These are phyloP conservation scores for Silene coronaria DNA, from an alignment of 179 eudicot genomes.

Conservation along the genomic window DNA sequence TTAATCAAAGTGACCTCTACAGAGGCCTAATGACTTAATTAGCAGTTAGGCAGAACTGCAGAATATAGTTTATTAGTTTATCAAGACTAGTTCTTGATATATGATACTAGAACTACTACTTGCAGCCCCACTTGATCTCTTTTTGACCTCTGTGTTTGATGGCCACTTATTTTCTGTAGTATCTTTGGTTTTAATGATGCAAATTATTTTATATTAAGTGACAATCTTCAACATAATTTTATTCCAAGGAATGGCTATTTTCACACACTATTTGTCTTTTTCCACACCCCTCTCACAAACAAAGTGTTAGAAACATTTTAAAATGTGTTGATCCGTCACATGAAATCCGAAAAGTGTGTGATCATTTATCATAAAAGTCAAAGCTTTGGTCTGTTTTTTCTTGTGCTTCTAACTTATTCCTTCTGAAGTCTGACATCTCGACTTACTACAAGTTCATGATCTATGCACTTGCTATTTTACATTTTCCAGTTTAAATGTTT, in stretches of 20 bases:
- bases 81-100: conserved; percentile 1
- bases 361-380: conserved; percentile 27
- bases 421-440: conserved; percentile 30
- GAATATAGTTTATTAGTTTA: background rate
- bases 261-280: background rate
- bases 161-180: conserved; percentile 9
- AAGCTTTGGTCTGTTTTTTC: conserved; percentile 28
- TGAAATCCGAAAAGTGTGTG: conserved; percentile 18
- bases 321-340: conserved; percentile 7
- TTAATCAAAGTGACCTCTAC: background rate
- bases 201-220: background rate
- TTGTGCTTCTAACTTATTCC: conserved; percentile 34
- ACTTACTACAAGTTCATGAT: conserved; percentile 25
- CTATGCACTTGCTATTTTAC: conserved; percentile 22
- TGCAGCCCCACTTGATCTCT: conserved; percentile 21
- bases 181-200: background rate
- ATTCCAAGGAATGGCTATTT: background rate
- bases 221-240: background rate
- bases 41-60: background rate
- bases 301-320: background rate
- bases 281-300: background rate
- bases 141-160: conserved; percentile 28
- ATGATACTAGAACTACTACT: conserved; percentile 7
- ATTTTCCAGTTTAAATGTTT: background rate
- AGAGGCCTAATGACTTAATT: conserved; percentile 19